Evolutionary conservation across 2,329 filamentous ascomycete genomes (phyloP).

Genomic region (Cladophialophora immunda): DNA sequence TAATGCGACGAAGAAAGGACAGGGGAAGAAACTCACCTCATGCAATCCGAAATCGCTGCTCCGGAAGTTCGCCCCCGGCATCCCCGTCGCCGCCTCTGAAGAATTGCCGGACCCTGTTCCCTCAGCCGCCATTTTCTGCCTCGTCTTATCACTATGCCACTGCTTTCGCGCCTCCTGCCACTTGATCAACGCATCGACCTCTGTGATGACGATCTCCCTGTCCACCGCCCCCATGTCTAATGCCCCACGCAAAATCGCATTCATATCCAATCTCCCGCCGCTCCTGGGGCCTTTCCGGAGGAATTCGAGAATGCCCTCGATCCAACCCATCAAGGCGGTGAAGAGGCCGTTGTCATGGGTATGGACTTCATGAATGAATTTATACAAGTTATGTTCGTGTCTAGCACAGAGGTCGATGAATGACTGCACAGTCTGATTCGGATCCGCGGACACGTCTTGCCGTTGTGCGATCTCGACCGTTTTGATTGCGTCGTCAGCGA

Average conservation of each 20-base stretch:
- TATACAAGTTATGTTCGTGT: constrained; percentile 97
- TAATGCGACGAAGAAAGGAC: neutral
- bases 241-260: constrained; percentile 86
- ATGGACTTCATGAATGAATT: constrained; percentile 98
- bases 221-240: constrained; percentile 73
- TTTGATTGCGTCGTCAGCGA: constrained; percentile 90
- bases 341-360: constrained; percentile 96
- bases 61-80: constrained; percentile 69
- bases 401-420: constrained; percentile 97
- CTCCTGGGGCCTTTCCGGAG: constrained; percentile 79
- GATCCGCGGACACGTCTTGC: constrained; percentile 89
- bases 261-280: constrained; percentile 90
- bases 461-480: constrained; percentile 74
- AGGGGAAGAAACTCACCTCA: constrained; percentile 60
- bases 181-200: constrained; percentile 85
- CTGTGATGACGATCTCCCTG: constrained; percentile 73
- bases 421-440: constrained; percentile 96
- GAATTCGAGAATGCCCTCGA: constrained; percentile 94
- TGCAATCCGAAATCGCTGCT: constrained; percentile 90
- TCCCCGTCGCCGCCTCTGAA: constrained; percentile 53
- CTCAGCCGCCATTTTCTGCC: constrained; percentile 98
- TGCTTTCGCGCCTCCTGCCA: constrained; percentile 97
- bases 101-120: constrained; percentile 53
- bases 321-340: constrained; percentile 94
- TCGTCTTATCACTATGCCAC: constrained; percentile 97